Evolutionary conservation across 768 basidiomycete genomes (phyloP), one percentile per base, ranked within the genome.

Genomic region (Crucibulum laeve): DNA sequence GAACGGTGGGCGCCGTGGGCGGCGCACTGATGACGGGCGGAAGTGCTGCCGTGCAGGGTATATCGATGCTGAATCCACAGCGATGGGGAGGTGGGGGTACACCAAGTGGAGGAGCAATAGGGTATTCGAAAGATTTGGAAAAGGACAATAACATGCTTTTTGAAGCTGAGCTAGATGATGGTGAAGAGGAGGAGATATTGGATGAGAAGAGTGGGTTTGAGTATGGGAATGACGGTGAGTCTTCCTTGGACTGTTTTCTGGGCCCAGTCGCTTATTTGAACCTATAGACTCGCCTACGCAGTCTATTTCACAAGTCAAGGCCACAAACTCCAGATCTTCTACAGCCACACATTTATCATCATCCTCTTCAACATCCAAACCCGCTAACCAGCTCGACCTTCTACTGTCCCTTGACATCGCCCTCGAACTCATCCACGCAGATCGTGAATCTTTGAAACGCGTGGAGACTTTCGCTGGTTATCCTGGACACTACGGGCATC

Each of bases 391-490:
- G 32, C 74, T 99, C 3, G 93, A 98, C 53, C 74, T 96, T 4
- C 67, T 97, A 3, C 81, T 99, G 13, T 97, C 93, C 4, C 79
- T 99, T 10, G 94, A 97, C 56, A 77, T 84, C 11, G 90, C 92
- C 0, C 73, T 99, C 0, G 86, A 93, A 55, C 76, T 99, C 26
- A 94, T 99, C 44, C 94, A 98, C 49, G 85, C 90, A 0, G 86
- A 91, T 55, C 86, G 94, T 40, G 93, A 96, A 48, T 79, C 87
- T 0, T 74, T 94, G 32, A 97, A 98, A 62, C 81, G 96, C 10
- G 83, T 91, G 2, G 92, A 99, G 57, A 91, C 84, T 2, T 99
- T 98, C 60, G 71, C 79, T 0, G 77, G 76, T 6, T 99, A 96
- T 58, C 91, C 93, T 0, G 90, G 91, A 0, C 76, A 80, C 45